Evolutionary conservation across 805 yeast species (phyloP).

Genomic region (Kodamaea laetipori): DNA sequence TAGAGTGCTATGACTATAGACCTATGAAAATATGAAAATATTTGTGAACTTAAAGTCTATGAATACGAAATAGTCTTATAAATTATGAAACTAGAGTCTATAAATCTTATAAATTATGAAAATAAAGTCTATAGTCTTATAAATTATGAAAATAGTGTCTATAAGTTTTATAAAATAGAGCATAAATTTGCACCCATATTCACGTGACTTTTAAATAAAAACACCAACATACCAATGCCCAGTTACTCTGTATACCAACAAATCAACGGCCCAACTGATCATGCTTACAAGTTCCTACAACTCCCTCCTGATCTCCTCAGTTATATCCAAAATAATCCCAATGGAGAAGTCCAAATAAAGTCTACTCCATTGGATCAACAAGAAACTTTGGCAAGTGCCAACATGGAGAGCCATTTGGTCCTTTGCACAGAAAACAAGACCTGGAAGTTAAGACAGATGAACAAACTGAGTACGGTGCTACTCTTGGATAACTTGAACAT

Average conservation of each 20-base stretch:
- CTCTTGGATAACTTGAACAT: conserved; percentile 35
- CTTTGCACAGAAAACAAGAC: conserved; percentile 62
- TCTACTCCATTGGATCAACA: conserved; percentile 25
- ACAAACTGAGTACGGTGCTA: conserved; percentile 85
- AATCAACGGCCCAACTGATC: conserved; percentile 25
- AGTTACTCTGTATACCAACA: conserved; percentile 17
- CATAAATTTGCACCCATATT: too few relatives aligned
- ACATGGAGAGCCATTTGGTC: conserved; percentile 45
- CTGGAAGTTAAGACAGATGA: conserved; percentile 70
- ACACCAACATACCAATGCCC: conserved; percentile 1
- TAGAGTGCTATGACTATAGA: too few relatives aligned
- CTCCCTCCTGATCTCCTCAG: conserved; percentile 51
- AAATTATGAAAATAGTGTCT: too few relatives aligned
- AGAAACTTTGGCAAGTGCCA: conserved; percentile 8
- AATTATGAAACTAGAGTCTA: too few relatives aligned
- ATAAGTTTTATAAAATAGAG: too few relatives aligned
- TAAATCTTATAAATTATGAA: too few relatives aligned
- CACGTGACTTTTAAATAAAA: neutral
- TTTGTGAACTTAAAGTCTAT: too few relatives aligned
- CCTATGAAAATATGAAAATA: too few relatives aligned
- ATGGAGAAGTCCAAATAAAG: conserved; percentile 37
- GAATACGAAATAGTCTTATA: too few relatives aligned
- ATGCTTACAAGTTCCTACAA: conserved; percentile 52
- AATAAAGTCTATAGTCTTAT: too few relatives aligned
- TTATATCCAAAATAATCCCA: conserved; percentile 29